A percentile compares a stretch with the other conserved stretches of the same genome.
Conservation (phyloP, 352 stramenopile genomes). For the Phytophthora sansomeana region DNA sequence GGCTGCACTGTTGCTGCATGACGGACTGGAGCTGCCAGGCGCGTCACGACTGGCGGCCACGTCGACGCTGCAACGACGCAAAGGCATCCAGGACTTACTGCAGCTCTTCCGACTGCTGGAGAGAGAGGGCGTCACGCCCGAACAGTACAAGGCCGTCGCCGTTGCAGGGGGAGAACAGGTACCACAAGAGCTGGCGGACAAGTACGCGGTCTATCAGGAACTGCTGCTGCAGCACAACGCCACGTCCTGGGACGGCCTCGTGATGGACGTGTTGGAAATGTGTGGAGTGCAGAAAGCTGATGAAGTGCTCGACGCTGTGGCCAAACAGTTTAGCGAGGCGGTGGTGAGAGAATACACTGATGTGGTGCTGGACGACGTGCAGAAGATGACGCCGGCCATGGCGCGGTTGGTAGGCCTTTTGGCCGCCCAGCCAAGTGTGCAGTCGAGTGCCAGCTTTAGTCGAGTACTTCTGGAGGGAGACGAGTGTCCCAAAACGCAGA, state of each 20-base stretch:
- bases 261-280: slow-evolving; percentile 60
- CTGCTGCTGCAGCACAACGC: slow-evolving; percentile 61
- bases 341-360: slow-evolving; percentile 61
- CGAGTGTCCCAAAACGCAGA: slow-evolving; percentile 39
- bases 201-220: slow-evolving; percentile 60
- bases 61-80: slow-evolving; percentile 64
- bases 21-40: slow-evolving; percentile 46
- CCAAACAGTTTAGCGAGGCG: slow-evolving; percentile 44
- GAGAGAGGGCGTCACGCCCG: slow-evolving; percentile 52
- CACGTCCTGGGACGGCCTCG: slow-evolving; percentile 73
- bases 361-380: slow-evolving; percentile 74
- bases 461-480: slow-evolving; percentile 44
- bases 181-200: slow-evolving; percentile 46
- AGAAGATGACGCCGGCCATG: slow-evolving; percentile 77
- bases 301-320: background rate
- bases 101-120: slow-evolving; percentile 80
- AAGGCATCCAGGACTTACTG: slow-evolving; percentile 63
- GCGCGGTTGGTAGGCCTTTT: slow-evolving; percentile 52
- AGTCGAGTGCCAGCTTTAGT: slow-evolving; percentile 66
- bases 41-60: slow-evolving; percentile 45
- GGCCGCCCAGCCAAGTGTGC: slow-evolving; percentile 47
- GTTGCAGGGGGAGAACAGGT: slow-evolving; percentile 26
- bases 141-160: slow-evolving; percentile 39
- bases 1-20: slow-evolving; percentile 63
- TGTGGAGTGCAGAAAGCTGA: slow-evolving; percentile 18